Base-by-base conservation (phyloP, 1,284 basidiomycete species). In the Ustilago hordei region DNA sequence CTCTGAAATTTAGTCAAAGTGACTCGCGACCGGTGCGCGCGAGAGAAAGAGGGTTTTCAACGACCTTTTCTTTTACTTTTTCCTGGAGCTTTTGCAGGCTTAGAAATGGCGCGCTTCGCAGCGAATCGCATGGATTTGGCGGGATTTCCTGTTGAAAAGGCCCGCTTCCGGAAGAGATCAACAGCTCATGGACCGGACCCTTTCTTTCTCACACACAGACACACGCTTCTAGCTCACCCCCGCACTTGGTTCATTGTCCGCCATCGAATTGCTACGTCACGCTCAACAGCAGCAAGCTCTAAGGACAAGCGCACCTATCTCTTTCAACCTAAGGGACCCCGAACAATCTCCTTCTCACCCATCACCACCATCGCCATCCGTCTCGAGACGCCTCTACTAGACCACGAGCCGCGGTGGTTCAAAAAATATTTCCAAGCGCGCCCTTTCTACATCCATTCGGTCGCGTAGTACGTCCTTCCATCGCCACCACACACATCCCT, bases 131-230 rank as follows among this genome's bases (percentile, higher is more conserved):
- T 64, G 56, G 57, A 15, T 55, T 55, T 65, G 50, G 56, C 50
- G 57, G 52, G 32, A 64, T 66, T 56, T 12, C 52, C 47, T 64
- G 47, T 64, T 64, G 61, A 68, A 73, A 73, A 61, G 47, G 48
- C 55, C 48, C 45, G 43, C 35, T 64, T 64, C 69, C 70, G 70
- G 65, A 67, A 68, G 58, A 32, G 23, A 36, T 13, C 48, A 52
- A 52, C 31, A n/a, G 13, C 45, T 48, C 8, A 35, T 47, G 32
- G 12, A 32, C 57, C 57, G 57, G 45, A 55, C 53, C 53, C 53
- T 55, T 17, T 19, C 48, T 9, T 17, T 55, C 31, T 35, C n/a
- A n/a, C 17, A 35, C 53, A 41, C 39, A 41, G 2, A 41, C 39
- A 45, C 43, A 45, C 43, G 1, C 38, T 35, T 36, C 15, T 28